Evolutionary conservation across 306 rosid species (phyloP).

Genomic region (Hippophae gyantsensis): DNA sequence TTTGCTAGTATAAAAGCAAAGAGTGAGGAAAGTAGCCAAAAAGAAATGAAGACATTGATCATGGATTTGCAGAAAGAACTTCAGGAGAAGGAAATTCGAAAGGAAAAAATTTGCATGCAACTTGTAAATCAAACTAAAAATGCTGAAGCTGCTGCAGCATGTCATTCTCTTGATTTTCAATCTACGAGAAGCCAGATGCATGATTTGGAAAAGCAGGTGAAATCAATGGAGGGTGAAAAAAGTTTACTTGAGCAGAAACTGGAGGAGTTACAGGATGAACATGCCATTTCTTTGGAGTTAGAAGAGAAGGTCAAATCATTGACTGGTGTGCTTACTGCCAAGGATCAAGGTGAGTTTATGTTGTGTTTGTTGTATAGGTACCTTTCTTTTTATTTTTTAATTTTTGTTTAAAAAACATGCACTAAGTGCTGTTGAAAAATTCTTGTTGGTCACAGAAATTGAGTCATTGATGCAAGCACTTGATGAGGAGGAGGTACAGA

Average conservation of each 20-base stretch:
- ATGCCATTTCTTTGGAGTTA: constrained; percentile 42
- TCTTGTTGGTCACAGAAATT: constrained; percentile 56
- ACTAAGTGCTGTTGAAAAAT: constrained; percentile 49
- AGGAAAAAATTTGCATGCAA: constrained; percentile 69
- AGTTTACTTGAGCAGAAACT: constrained; percentile 51
- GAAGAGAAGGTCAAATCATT: constrained; percentile 58
- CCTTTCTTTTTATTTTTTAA: background rate
- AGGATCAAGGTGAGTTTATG: constrained; percentile 68
- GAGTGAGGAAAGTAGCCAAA: constrained; percentile 43
- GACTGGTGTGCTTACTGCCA: constrained; percentile 53
- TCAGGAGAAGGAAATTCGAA: constrained; percentile 86
- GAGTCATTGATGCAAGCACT: constrained; percentile 88
- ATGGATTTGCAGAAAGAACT: constrained; percentile 74
- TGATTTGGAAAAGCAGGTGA: constrained; percentile 50
- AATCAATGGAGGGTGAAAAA: constrained; percentile 44
- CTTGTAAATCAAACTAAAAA: constrained; percentile 78
- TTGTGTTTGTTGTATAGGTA: background rate
- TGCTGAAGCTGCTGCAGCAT: constrained; percentile 61
- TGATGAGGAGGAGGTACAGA: constrained; percentile 89
- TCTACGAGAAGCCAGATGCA: constrained; percentile 43
- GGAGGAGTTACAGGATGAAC: constrained; percentile 44
- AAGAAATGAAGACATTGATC: constrained; percentile 63
- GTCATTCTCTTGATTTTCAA: constrained; percentile 56
- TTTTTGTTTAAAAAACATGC: constrained; percentile 15
- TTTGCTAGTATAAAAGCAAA: constrained; percentile 55